Percentiles rank a stretch among this genome's conserved stretches.
phyloP scores from a whole-genome alignment of 1,284 basidiomycete genomes.

The Apiotrichum siamense region DNA sequence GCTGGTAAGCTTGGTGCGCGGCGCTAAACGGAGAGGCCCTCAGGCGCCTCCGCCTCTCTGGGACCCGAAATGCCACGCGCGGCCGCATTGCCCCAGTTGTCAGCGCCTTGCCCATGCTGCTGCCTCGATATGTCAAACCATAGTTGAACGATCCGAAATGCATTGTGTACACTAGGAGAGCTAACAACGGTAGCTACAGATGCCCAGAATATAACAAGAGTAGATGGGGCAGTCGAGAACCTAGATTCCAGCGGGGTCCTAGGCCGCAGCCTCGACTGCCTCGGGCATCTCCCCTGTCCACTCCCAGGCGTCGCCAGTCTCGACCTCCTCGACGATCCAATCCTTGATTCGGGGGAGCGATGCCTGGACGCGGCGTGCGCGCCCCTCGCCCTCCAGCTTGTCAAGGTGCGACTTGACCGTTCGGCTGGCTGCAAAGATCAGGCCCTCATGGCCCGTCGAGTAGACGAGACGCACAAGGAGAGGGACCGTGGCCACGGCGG shows the following conservation, averaged over 20 bases:
- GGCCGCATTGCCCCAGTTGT: too few relatives aligned
- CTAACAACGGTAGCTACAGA: too few relatives aligned
- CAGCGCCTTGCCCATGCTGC: too few relatives aligned
- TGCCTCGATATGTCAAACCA: too few relatives aligned
- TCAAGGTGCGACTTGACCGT: conserved; percentile 27
- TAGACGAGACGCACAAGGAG: conserved; percentile 34
- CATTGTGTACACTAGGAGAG: conserved; percentile 14
- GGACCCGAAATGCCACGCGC: too few relatives aligned
- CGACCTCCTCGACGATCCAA: conserved; percentile 18
- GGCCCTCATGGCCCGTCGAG: conserved; percentile 28
- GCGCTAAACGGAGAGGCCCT: conserved; percentile 16
- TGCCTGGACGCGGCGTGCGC: conserved; percentile 47
- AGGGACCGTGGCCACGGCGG: conserved; percentile 14
- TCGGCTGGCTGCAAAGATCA: conserved; percentile 30
- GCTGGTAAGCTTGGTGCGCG: conserved; percentile 56
- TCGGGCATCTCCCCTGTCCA: conserved; percentile 13
- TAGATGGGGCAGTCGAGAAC: too few relatives aligned
- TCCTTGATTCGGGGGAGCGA: conserved; percentile 21
- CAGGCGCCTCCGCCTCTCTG: too few relatives aligned
- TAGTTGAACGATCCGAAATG: conserved; percentile 8
- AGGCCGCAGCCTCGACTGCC: neutral
- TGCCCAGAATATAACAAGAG: neutral
- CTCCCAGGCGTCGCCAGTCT: conserved; percentile 30
- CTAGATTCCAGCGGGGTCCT: too few relatives aligned
- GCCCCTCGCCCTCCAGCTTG: conserved; percentile 56